These are phyloP conservation scores for Rhynchosporium graminicola DNA, from an alignment of 2,329 filamentous ascomycete genomes.

Conservation along the genomic window DNA sequence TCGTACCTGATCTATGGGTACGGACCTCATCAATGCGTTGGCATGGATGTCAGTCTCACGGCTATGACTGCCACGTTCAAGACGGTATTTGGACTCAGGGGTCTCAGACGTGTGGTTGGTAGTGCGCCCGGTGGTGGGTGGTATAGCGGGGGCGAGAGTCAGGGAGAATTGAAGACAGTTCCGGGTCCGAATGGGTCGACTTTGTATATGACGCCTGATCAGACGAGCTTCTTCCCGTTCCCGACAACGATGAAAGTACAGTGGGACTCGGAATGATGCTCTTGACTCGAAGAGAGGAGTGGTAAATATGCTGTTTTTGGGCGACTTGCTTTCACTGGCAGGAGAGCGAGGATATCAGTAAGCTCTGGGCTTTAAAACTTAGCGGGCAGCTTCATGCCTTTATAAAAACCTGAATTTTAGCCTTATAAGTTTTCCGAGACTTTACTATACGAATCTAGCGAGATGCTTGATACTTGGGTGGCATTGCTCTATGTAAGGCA, in stretches of 20 bases:
- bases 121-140: constrained; percentile 21
- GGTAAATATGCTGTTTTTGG: too few species aligned
- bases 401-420: too few species aligned
- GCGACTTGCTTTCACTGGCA: too few species aligned
- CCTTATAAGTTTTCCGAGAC: too few species aligned
- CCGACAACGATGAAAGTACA: constrained; percentile 41
- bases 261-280: constrained; percentile 32
- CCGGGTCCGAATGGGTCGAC: constrained; percentile 19
- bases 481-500: too few species aligned
- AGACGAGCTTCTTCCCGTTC: constrained; percentile 57
- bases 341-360: too few species aligned
- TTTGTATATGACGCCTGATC: constrained; percentile 67
- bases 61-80: constrained; percentile 54
- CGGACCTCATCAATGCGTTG: constrained; percentile 64
- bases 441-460: too few species aligned
- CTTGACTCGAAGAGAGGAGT: background rate
- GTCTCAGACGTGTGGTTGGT: constrained; percentile 30
- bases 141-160: constrained; percentile 40
- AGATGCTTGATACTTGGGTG: too few species aligned
- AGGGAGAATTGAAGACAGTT: constrained; percentile 33
- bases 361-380: too few species aligned
- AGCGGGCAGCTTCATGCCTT: too few species aligned
- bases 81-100: constrained; percentile 32
- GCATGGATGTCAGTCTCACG: constrained; percentile 58
- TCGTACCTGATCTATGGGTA: constrained; percentile 65